Base-by-base conservation (phyloP, 2,329 filamentous ascomycete genomes). In the Bipolaris sorokiniana region DNA sequence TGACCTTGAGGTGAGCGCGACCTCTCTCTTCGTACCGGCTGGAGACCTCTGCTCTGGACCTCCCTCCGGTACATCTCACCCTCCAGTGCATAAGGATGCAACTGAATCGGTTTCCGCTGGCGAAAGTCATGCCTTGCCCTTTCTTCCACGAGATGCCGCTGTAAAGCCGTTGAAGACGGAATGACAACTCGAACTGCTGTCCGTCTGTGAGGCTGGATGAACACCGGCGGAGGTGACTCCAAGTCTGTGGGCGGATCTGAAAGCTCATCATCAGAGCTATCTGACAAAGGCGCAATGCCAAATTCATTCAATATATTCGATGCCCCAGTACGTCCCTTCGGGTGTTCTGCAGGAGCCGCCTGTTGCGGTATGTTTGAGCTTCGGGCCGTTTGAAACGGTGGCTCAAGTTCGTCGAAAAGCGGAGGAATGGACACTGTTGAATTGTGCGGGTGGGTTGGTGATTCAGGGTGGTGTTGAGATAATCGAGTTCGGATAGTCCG, bases 1-100 rank as follows among this genome's bases (percentile, higher is more conserved):
- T 59, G 64, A n/a, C 61, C 64, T 16, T 65, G 58, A 16, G 68
- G 68, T 16, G 73, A 74, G 26, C 66, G 57, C 20, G 73, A 73
- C 37, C 68, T 56, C 18, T 56, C 66, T 37, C 79, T 59, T 7
- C 71, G 69, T 13, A 82, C 73, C 3, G 81, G 80, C 49, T 72
- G 76, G 11, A 82, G 61, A 2, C 81, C 81, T 52, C 78, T 69
- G 41, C 77, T 76, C 60, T 76, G 75, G 28, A 78, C 76, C 47
- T 78, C 75, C 56, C 74, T 74, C 22, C 77, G 73, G 60, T 82
- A 81, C 34, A 73, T 67, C 48, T 79, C 77, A 18, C 74, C 74
- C 47, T 82, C 80, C 20, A 81, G 61, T 20, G 77, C 64, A 58
- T 82, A 83, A 2, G 81, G 81, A 68, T 82, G 78, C 26, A 83